These are phyloP conservation scores for Fraxinus paxiana DNA, from an alignment of 305 asterid species.

Conservation along the genomic window DNA sequence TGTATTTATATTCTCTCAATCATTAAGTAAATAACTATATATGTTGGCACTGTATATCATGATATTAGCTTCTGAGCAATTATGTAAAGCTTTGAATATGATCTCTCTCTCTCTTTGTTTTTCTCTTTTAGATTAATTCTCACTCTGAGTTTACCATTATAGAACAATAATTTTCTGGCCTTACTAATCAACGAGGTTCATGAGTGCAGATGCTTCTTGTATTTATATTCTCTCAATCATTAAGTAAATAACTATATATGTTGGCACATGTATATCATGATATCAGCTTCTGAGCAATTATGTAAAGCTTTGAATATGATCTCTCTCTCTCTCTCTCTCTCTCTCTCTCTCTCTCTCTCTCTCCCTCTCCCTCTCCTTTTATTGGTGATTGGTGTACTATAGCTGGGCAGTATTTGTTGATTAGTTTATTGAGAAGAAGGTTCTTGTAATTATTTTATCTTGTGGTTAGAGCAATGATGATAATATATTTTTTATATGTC, in stretches of 20 bases:
- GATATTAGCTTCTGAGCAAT: conserved; percentile 2
- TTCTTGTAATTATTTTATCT: conserved; percentile 5
- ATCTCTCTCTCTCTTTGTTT: neutral
- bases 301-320: neutral
- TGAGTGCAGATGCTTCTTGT: neutral
- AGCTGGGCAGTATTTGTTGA: neutral
- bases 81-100: neutral
- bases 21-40: neutral
- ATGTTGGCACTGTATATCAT: neutral
- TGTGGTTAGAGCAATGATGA: conserved; percentile 15
- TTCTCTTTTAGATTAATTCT: neutral
- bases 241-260: neutral
- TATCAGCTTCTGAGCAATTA: conserved; percentile 4
- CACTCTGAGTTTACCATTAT: neutral
- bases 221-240: conserved; percentile 1
- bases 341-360: neutral
- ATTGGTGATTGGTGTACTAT: neutral
- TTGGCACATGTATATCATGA: neutral
- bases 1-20: neutral
- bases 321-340: neutral
- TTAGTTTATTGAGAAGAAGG: conserved; percentile 4
- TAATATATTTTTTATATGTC: conserved; percentile 10
- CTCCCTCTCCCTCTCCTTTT: neutral
- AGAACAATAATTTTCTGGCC: neutral
- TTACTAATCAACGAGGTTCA: neutral